These are phyloP conservation scores for Gracilaria vermiculophylla DNA, from an alignment of 23 red algal species.

Conservation along the genomic window DNA sequence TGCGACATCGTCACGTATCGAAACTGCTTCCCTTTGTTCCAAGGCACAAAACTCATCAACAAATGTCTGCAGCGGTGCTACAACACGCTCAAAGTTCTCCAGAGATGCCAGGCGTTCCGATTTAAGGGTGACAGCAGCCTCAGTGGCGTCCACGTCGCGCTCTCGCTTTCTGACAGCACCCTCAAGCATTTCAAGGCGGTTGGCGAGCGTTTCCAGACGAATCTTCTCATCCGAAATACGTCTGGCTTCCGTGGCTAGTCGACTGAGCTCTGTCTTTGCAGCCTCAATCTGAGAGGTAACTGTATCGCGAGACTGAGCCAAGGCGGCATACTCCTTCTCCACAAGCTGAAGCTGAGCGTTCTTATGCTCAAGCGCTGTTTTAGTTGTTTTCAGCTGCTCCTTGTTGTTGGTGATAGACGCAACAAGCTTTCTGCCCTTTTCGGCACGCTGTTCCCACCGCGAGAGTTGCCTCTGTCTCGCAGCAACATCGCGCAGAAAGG, in stretches of 20 bases:
- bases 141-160: background rate
- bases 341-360: background rate
- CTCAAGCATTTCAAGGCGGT: background rate
- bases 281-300: background rate
- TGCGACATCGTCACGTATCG: slow-evolving; percentile 13
- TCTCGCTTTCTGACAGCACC: background rate
- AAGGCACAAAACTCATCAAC: slow-evolving; percentile 28
- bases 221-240: slow-evolving; percentile 7
- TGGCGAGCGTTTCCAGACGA: background rate
- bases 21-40: background rate
- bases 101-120: background rate
- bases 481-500: slow-evolving; percentile 2
- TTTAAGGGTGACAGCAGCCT: slow-evolving; percentile 3
- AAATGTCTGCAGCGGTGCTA: slow-evolving; percentile 21
- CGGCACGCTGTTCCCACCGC: slow-evolving; percentile 20
- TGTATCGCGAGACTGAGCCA: background rate
- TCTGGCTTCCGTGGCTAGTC: background rate
- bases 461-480: slow-evolving; percentile 12
- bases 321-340: slow-evolving; percentile 15
- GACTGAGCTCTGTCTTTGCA: background rate
- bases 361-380: slow-evolving; percentile 14
- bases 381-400: background rate
- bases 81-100: slow-evolving; percentile 31
- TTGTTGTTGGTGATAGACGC: slow-evolving; percentile 13
- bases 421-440: slow-evolving; percentile 18